These are phyloP conservation scores for Tolypocladium endophyticum DNA, from an alignment of 2,329 filamentous ascomycete genomes.

Conservation along the genomic window DNA sequence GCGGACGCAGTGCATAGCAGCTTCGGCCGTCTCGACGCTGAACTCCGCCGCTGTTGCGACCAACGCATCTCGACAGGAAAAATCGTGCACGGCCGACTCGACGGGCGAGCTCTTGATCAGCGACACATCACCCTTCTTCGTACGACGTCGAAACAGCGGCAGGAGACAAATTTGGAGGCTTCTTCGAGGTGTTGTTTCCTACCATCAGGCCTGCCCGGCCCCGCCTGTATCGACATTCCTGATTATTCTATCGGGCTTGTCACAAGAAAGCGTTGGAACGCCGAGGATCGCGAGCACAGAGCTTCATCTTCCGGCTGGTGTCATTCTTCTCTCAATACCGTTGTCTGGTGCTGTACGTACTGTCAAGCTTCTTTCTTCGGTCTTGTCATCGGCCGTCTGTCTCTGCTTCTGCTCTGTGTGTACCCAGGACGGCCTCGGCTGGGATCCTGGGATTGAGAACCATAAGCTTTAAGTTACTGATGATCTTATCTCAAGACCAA, in stretches of 20 bases:
- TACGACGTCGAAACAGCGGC: background rate
- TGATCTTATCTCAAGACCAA: conserved; percentile 2
- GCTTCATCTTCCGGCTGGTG: conserved; percentile 44
- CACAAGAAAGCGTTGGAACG: conserved; percentile 4
- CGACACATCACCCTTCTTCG: background rate
- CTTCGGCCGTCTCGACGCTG: background rate
- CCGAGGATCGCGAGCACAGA: conserved; percentile 44
- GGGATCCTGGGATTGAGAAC: conserved; percentile 6
- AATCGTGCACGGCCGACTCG: background rate
- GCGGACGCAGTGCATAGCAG: background rate
- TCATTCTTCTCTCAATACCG: conserved; percentile 2
- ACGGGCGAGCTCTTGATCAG: background rate
- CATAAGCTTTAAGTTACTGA: conserved; percentile 8
- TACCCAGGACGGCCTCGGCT: background rate
- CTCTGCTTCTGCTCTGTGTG: conserved; percentile 9
- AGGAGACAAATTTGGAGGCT: background rate
- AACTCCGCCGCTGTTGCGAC: background rate
- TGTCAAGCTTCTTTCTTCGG: conserved; percentile 20
- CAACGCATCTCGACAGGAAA: background rate
- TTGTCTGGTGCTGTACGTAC: conserved; percentile 44
- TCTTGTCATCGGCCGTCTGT: conserved; percentile 1
- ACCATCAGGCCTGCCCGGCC: background rate
- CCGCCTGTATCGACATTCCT: conserved; percentile 3
- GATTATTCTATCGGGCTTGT: conserved; percentile 6
- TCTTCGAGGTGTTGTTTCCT: conserved; percentile 1